Conservation (phyloP, 805 yeast genomes). For the Schwanniomyces polymorphus region DNA sequence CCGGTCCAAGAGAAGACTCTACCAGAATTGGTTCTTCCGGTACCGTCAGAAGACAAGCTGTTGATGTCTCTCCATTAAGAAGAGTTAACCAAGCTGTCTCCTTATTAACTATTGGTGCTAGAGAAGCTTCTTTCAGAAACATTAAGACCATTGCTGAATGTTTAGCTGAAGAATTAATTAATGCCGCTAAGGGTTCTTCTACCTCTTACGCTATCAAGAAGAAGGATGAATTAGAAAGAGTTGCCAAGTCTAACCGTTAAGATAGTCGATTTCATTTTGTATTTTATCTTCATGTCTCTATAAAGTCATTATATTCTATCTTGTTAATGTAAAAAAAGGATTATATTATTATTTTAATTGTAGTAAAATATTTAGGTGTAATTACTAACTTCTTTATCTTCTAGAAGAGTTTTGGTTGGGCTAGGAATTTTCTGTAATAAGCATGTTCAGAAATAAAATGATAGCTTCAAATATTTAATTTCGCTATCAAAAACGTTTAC, state of each 20-base stretch:
- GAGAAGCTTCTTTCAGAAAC: slow-evolving; percentile 99
- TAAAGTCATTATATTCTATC: slow-evolving; percentile 14
- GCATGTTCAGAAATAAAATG: no score
- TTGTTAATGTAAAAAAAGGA: slow-evolving; percentile 15
- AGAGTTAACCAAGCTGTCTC: slow-evolving; percentile 99
- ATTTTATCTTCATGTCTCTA: slow-evolving; percentile 15
- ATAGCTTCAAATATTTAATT: no score
- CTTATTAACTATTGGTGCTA: slow-evolving; percentile 97
- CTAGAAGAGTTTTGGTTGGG: no score
- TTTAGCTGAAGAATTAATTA: slow-evolving; percentile 99
- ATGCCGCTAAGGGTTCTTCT: slow-evolving; percentile 99
- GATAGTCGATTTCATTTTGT: slow-evolving; percentile 24
- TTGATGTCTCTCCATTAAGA: slow-evolving; percentile 99
- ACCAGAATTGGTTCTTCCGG: slow-evolving; percentile 99
- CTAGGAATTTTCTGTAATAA: no score
- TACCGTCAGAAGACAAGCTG: slow-evolving; percentile 99
- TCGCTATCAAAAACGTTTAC: no score
- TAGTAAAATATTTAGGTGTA: not conserved
- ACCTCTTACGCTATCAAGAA: slow-evolving; percentile 99
- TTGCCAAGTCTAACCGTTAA: slow-evolving; percentile 99
- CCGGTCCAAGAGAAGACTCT: slow-evolving; percentile 99
- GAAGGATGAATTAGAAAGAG: slow-evolving; percentile 99
- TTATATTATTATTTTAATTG: not conserved
- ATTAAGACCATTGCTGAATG: slow-evolving; percentile 99
- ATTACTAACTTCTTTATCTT: not conserved